Evolutionary conservation across 1,284 basidiomycete genomes (phyloP), one percentile per base, ranked within the genome.

Genomic region (Austroboletus novae-zelandiae): DNA sequence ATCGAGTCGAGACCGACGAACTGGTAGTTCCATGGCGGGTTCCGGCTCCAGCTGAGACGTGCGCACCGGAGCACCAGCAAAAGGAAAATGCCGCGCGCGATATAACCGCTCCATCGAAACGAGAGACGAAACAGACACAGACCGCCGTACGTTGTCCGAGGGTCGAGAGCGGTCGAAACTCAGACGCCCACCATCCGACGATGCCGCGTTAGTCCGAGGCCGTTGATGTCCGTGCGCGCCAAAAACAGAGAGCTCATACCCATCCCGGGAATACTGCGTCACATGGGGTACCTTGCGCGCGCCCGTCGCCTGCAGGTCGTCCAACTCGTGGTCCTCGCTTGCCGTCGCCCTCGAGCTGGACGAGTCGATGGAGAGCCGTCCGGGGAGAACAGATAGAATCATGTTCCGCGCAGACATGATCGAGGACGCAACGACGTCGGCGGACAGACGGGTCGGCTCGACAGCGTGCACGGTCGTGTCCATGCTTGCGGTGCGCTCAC

Each of bases 11-110:
- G 39, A n/a, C 40, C 34, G 52, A 31, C 59, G 61, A 5, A 50
- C 47, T 34, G 64, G 61, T 2, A 67, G 40, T 37, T 67, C 67
- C 68, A 67, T 69, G 5, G 55, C 57, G 36, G 68, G 68, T 39
- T 70, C 58, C 17, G 65, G 65, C 40, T 64, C 68, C 14, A 71
- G 51, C 34, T 67, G 65, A 3, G 58, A 64, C 2, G 65, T 70
- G 40, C 65, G 66, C 31, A 70, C 62, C 5, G 65, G 65, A 45
- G 45, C 43, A n/a, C 42, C 32, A 34, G 45, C 27, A 35, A 65
- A 66, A 15, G 64, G 61, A 6, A 27, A 27, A 27, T 27, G 5
- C 13, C 51, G 57, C n/a, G 17, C 32, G 41, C 51, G 59, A 13
- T 32, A 37, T 9, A 11, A 36, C 6, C 11, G 53, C 9, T 43